Percentiles rank a stretch among this genome's conserved stretches.
These are phyloP conservation scores for Oenanthe sinensis DNA, from an alignment of 129 eudicot species.

Conservation along the genomic window DNA sequence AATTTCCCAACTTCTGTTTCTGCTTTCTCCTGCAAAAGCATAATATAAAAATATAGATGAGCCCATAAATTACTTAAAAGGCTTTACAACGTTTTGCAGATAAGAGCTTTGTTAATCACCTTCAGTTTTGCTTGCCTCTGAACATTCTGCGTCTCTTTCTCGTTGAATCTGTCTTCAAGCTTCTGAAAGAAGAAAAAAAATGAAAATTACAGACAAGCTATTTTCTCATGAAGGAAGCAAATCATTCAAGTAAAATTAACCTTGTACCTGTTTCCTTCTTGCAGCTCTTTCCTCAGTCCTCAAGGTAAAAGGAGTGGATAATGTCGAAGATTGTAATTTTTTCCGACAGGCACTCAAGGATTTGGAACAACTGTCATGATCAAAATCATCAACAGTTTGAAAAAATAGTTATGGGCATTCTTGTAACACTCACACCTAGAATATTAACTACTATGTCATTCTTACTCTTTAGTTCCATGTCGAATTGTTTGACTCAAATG, in stretches of 20 bases:
- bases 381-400: background rate
- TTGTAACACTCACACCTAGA: background rate
- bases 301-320: slow-evolving; percentile 63
- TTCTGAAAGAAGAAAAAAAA: slow-evolving; percentile 36
- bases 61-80: background rate
- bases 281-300: slow-evolving; percentile 89
- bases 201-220: background rate
- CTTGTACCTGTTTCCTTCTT: slow-evolving; percentile 68
- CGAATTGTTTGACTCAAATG: background rate
- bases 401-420: background rate
- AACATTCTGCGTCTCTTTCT: slow-evolving; percentile 46
- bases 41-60: background rate
- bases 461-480: background rate
- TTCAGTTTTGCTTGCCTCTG: slow-evolving; percentile 54
- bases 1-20: slow-evolving; percentile 66
- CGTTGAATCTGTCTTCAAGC: slow-evolving; percentile 81
- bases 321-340: slow-evolving; percentile 65
- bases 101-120: slow-evolving; percentile 27
- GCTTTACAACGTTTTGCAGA: background rate
- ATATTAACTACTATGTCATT: background rate
- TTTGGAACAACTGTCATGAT: slow-evolving; percentile 38
- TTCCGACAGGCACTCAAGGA: slow-evolving; percentile 64
- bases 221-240: background rate
- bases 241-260: background rate
- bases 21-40: slow-evolving; percentile 64